Percentiles rank a stretch among this genome's conserved stretches.
Conservation (phyloP, 345 rosid species). For the Dipteronia dyeriana region DNA sequence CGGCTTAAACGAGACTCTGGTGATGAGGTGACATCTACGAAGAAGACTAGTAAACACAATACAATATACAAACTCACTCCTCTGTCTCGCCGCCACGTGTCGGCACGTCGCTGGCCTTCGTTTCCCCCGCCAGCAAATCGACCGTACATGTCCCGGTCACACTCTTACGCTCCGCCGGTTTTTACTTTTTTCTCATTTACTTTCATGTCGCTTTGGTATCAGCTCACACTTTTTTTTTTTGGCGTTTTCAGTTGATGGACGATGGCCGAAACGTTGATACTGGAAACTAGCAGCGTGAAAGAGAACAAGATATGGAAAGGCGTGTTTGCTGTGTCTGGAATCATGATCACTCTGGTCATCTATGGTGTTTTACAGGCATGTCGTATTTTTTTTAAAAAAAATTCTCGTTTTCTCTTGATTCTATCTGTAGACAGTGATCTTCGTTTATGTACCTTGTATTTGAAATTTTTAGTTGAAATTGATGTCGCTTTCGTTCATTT, state of each 20-base stretch:
- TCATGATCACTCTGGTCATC: slow-evolving; percentile 91
- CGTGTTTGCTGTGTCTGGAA: slow-evolving; percentile 73
- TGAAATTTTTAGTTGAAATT: background rate
- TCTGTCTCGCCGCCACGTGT: background rate
- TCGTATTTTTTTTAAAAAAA: background rate
- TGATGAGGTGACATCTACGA: slow-evolving; percentile 24
- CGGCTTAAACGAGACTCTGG: slow-evolving; percentile 30
- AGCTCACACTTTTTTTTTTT: background rate
- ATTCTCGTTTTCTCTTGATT: background rate
- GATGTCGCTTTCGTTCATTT: background rate
- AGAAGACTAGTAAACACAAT: background rate
- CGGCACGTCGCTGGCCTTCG: background rate
- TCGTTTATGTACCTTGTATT: background rate
- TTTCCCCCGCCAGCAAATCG: background rate
- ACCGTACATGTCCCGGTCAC: background rate
- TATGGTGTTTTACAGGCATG: slow-evolving; percentile 87
- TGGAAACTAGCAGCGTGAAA: slow-evolving; percentile 35
- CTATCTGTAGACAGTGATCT: background rate
- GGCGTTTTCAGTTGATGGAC: slow-evolving; percentile 38
- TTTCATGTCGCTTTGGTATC: background rate
- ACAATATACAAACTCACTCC: no score
- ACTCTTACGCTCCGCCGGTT: background rate
- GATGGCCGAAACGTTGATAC: slow-evolving; percentile 63
- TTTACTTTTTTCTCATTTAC: background rate
- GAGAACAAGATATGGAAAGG: slow-evolving; percentile 73